Base-by-base conservation (phyloP, 306 rosid genomes). In the Canavalia gladiata region DNA sequence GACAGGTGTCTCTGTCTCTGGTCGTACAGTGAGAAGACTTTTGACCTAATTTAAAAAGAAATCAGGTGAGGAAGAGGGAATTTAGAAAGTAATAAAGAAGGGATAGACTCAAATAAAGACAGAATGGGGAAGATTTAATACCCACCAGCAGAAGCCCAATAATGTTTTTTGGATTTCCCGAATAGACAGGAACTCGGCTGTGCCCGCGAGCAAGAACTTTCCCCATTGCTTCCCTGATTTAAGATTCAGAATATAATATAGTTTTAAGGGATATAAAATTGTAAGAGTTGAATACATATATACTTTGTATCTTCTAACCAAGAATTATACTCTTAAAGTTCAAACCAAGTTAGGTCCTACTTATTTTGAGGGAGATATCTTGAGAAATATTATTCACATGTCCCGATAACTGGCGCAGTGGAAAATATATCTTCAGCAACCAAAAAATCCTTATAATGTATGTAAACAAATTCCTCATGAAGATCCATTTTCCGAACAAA, bases 1-100 rank as follows among this genome's bases (percentile, higher is more conserved):
- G 62, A 90, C 97, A 49, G 97, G 98, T 41, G 98, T 92, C 87
- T 96, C 99, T 4, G 97, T 93, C 87, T 96, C 99, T n/a, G 99
- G 97, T 12, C 98, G 94, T 43, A 96, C 97, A 1, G 95, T 96
- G 66, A 96, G 96, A 79, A 96, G 97, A 86, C 94, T 93, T 89
- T 96, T 96, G 63, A 93, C 97, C 99, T 96, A 84, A 82, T 77
- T 80, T 60, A 33, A 55, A 62, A 55, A 30, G 31, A 82, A 72
- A 30, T 7, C 54, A 68, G 18, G 74, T 52, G 59, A 73, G 59
- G 70, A 81, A 31, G 65, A 60, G 65, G 76, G 10, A 72, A 39
- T 41, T 12, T 2, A n/a, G 41, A 84, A 55, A 28, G 18, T 56
- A 66, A 47, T 41, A 18, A 39, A 79, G 25, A 82, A 43, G 0